These are phyloP conservation scores for Cordyceps cicadae DNA, from an alignment of 2,329 filamentous ascomycete genomes.

Conservation along the genomic window DNA sequence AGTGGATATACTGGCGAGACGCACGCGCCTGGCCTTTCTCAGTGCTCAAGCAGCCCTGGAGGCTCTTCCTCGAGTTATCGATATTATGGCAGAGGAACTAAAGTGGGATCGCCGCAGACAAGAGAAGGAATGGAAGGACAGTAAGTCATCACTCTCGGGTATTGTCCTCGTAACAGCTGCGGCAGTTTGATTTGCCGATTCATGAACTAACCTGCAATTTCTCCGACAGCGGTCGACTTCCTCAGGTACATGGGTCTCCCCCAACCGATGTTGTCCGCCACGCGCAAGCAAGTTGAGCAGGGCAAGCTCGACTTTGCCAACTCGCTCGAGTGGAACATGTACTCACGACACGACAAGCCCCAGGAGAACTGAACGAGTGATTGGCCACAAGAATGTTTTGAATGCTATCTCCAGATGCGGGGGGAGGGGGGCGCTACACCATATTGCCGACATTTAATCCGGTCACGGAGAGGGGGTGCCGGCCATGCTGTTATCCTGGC, in stretches of 20 bases:
- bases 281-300: conserved; percentile 52
- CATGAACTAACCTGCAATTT: conserved; percentile 7
- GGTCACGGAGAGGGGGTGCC: not conserved
- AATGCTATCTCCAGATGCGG: not conserved
- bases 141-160: conserved; percentile 31
- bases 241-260: conserved; percentile 60
- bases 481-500: not conserved
- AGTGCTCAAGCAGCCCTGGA: conserved; percentile 88
- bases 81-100: conserved; percentile 80
- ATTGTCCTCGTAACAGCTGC: not conserved
- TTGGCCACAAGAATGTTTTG: no score
- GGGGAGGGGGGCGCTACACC: not conserved
- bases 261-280: conserved; percentile 48
- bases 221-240: conserved; percentile 45
- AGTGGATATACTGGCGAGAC: conserved; percentile 76
- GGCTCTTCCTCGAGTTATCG: conserved; percentile 74
- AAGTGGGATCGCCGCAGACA: conserved; percentile 67
- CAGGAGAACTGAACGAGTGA: conserved; percentile 20
- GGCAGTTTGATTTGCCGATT: not conserved
- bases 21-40: conserved; percentile 79
- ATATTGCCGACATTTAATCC: not conserved
- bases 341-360: conserved; percentile 50
- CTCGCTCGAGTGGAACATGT: conserved; percentile 53
- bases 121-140: conserved; percentile 73
- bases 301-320: conserved; percentile 51